phyloP scores from a whole-genome alignment of 2,329 filamentous ascomycete species.

The Aspergillus ochraceus region DNA sequence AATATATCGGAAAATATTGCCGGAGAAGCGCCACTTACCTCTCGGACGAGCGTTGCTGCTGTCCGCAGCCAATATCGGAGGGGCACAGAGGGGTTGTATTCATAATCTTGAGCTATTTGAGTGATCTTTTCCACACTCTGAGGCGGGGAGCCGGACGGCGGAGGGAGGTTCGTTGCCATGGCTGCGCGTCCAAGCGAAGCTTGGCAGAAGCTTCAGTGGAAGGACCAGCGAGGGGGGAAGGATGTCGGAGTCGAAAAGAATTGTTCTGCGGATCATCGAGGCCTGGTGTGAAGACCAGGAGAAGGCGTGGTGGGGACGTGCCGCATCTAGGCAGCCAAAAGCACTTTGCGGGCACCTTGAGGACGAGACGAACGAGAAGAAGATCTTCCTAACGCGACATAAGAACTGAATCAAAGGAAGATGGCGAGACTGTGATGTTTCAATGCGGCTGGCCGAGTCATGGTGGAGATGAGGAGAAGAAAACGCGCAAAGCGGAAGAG shows the following conservation, averaged over 20 bases:
- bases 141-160: slow-evolving; percentile 48
- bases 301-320: slow-evolving; percentile 11
- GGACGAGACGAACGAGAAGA: neutral
- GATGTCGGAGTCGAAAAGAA: neutral
- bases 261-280: slow-evolving; percentile 11
- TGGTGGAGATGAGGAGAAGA: neutral
- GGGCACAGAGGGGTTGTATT: slow-evolving; percentile 74
- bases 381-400: neutral
- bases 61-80: slow-evolving; percentile 81
- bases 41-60: slow-evolving; percentile 74
- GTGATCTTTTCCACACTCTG: slow-evolving; percentile 76
- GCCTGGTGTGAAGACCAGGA: slow-evolving; percentile 17
- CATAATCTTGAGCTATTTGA: slow-evolving; percentile 72
- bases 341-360: neutral
- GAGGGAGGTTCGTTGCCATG: slow-evolving; percentile 27
- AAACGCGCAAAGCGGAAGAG: neutral
- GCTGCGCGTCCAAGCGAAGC: slow-evolving; percentile 3
- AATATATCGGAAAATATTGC: neutral
- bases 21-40: slow-evolving; percentile 57
- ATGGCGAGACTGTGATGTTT: neutral
- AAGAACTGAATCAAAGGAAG: neutral
- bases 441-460: neutral
- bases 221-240: neutral
- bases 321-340: slow-evolving; percentile 25
- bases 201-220: neutral